Percentiles rank a stretch among this genome's conserved stretches.
Evolutionary conservation across 495 filamentous ascomycete genomes (phyloP).

Genomic region (Oidiodendron maius): DNA sequence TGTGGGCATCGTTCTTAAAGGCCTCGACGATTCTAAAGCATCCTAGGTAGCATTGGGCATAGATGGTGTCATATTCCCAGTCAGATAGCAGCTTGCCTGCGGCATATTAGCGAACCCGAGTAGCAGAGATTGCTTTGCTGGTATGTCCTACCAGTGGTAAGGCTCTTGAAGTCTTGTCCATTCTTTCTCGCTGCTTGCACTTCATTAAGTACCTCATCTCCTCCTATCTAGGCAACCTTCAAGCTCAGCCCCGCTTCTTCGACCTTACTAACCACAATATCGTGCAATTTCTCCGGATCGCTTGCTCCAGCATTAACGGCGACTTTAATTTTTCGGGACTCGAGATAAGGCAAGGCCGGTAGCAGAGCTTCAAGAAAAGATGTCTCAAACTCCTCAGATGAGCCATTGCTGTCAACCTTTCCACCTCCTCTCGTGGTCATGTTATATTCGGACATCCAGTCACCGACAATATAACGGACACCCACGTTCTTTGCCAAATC

Average conservation of each 20-base stretch:
- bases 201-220: conserved; percentile 27
- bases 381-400: conserved; percentile 33
- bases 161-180: not conserved
- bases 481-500: not conserved
- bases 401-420: not conserved
- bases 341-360: conserved; percentile 45
- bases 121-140: no score
- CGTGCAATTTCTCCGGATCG: conserved; percentile 41
- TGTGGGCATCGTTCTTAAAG: conserved; percentile 46
- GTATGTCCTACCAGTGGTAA: not conserved
- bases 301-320: conserved; percentile 54
- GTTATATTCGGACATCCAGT: conserved; percentile 44
- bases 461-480: conserved; percentile 49
- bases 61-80: conserved; percentile 32
- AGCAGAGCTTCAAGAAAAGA: conserved; percentile 40
- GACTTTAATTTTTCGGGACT: conserved; percentile 45
- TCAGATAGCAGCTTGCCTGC: no score
- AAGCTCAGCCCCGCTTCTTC: conserved; percentile 16
- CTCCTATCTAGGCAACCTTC: conserved; percentile 40
- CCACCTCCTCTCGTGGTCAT: conserved; percentile 11
- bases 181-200: conserved; percentile 3
- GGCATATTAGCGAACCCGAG: no score
- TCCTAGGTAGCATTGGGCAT: conserved; percentile 48
- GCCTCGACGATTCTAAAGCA: conserved; percentile 43
- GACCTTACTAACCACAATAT: conserved; percentile 40